Conservation (phyloP, 441 rosid species). For the Syzygium syzygioides region DNA sequence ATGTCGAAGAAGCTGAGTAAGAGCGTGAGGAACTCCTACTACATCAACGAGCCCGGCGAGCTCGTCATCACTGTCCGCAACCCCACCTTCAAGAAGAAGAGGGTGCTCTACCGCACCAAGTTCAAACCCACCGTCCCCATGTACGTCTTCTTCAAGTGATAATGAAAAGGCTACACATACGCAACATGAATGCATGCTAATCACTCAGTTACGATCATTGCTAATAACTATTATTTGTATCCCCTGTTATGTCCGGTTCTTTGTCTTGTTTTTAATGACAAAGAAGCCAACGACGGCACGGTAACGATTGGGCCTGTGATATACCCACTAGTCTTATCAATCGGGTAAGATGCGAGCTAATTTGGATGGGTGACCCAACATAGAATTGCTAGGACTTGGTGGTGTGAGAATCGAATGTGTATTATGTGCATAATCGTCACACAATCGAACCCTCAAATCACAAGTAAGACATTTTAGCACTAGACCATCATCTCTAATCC, state of each 20-base stretch:
- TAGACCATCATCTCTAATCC: too few relatives aligned
- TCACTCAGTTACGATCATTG: background rate
- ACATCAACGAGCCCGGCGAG: constrained; percentile 50
- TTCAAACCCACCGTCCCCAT: constrained; percentile 33
- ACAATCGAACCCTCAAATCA: too few relatives aligned
- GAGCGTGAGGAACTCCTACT: constrained; percentile 40
- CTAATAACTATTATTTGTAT: background rate
- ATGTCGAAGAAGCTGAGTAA: constrained; percentile 23
- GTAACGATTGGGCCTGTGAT: background rate
- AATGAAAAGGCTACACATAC: background rate
- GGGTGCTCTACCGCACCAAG: constrained; percentile 36
- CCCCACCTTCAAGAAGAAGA: constrained; percentile 27
- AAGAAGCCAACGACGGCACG: background rate
- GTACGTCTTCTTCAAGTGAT: constrained; percentile 1
- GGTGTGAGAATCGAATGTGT: background rate
- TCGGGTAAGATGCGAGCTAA: background rate
- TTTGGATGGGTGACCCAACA: background rate
- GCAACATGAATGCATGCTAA: background rate
- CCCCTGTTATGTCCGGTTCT: background rate
- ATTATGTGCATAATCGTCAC: too few relatives aligned
- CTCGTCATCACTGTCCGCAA: constrained; percentile 41
- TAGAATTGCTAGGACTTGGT: background rate
- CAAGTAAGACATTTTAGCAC: too few relatives aligned
- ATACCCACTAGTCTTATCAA: background rate
- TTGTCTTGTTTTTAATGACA: background rate